Conservation (phyloP, 2,329 filamentous ascomycete genomes). For the Hypoxylon sp. region DNA sequence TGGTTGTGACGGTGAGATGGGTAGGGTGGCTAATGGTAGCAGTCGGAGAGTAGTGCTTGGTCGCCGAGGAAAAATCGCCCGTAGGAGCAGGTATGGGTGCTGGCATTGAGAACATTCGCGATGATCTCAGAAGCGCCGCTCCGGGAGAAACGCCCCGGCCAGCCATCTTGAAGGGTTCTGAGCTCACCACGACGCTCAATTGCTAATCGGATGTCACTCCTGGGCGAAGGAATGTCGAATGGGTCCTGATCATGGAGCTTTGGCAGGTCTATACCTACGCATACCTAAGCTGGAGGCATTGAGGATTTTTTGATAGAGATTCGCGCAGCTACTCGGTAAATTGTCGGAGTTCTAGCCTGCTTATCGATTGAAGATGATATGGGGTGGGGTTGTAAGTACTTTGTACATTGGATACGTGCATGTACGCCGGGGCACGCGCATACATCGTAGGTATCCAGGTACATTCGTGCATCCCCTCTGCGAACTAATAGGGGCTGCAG, state of each 20-base stretch:
- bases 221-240: background rate
- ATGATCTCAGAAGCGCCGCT: constrained; percentile 78
- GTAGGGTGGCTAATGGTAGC: constrained; percentile 83
- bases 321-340: constrained; percentile 21
- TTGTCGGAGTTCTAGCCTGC: constrained; percentile 8
- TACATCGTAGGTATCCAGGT: too few species aligned
- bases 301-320: constrained; percentile 28
- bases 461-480: too few species aligned
- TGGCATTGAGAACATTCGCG: constrained; percentile 89
- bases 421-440: background rate
- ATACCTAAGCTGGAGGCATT: too few species aligned
- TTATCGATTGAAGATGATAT: constrained; percentile 24
- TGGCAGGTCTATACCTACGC: constrained; percentile 11
- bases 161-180: constrained; percentile 34
- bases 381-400: background rate
- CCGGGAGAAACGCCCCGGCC: constrained; percentile 62
- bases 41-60: constrained; percentile 65
- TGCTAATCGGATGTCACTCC: constrained; percentile 7
- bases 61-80: constrained; percentile 56
- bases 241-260: constrained; percentile 7
- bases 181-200: constrained; percentile 32
- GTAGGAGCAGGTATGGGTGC: constrained; percentile 72
- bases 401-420: constrained; percentile 6
- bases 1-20: constrained; percentile 81
- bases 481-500: constrained; percentile 16